Conservation (phyloP, 2,329 filamentous ascomycete species). For the Ascochyta koolunga region DNA sequence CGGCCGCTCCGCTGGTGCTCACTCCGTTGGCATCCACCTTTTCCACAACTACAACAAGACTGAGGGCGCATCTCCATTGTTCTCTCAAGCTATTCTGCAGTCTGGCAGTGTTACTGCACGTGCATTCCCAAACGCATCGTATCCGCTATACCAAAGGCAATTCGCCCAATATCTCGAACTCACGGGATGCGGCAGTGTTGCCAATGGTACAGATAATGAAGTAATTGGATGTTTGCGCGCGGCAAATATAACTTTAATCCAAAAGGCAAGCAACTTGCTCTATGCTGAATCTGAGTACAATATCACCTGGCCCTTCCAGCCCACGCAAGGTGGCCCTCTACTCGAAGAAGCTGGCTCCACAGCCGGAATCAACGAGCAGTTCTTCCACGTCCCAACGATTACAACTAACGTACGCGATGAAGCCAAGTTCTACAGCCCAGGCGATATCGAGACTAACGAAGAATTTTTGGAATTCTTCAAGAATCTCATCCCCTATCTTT, state of each 20-base stretch:
- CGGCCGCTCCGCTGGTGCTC: constrained; percentile 46
- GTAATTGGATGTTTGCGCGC: constrained; percentile 49
- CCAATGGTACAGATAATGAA: constrained; percentile 34
- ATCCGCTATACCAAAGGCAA: constrained; percentile 37
- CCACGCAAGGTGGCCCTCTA: constrained; percentile 49
- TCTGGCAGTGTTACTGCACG: constrained; percentile 37
- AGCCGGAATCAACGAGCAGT: constrained; percentile 29
- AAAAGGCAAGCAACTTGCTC: constrained; percentile 43
- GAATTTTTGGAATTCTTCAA: constrained; percentile 41
- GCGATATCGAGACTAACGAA: constrained; percentile 39
- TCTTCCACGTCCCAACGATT: constrained; percentile 34
- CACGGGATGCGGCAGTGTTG: constrained; percentile 24
- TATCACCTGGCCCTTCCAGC: constrained; percentile 57
- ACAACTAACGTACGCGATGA: constrained; percentile 45
- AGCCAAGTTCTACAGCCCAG: constrained; percentile 32
- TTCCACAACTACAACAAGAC: constrained; percentile 39
- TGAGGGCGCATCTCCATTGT: constrained; percentile 26
- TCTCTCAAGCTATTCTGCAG: constrained; percentile 36
- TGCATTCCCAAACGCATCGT: constrained; percentile 34
- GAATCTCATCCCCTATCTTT: constrained; percentile 30
- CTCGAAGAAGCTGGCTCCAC: constrained; percentile 53
- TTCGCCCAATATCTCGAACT: constrained; percentile 27
- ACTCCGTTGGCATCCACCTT: constrained; percentile 37
- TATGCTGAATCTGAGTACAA: constrained; percentile 42
- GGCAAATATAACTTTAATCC: constrained; percentile 46